Evolutionary conservation across 768 basidiomycete genomes (phyloP), one percentile per base, ranked within the genome.

Genomic region (Hortiboletus campestris): DNA sequence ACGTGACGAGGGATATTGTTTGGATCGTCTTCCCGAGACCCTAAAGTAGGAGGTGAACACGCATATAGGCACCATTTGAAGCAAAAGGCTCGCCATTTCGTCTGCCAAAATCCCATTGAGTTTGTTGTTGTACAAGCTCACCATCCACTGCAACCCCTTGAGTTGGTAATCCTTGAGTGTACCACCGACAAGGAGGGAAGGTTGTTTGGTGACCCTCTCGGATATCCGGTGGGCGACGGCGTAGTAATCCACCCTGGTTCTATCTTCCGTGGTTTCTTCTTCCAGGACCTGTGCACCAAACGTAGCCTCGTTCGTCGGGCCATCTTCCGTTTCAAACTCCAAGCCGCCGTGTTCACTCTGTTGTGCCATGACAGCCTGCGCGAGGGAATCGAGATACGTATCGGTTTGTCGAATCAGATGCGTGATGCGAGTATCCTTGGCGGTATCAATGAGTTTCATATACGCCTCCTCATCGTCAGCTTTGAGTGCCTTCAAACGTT

Each of bases 401-500:
- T 99, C 96, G 10, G 97, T 99, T 75, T 98, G 96, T 43, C 88
- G 80, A 53, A 99, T 78, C 28, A 98, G 78, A 74, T 98, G 97
- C 0, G 95, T 97, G 74, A 99, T 98, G 73, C 97, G 89, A 11
- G 96, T 98, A 66, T 99, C 97, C 72, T 99, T 99, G 55, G 96
- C 96, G 17, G 95, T 97, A 72, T 98, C 97, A 66, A 99, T 92
- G 65, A 99, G 89, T 69, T 94, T 94, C 84, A 98, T 88, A 74
- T 99, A 99, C n/a, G 93, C 95, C 74, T 98, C 97, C 77, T 99
- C 97, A 76, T 99, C 96, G 68, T 98, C 95, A 29, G 90, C 90
- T 75, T 96, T 94, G 63, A 98, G 85, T 9, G 96, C 97, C 76
- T 91, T 94, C 60, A 99, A 77, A 91, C 95, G 94, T 72, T 98